These are phyloP conservation scores for Metarhizium sp. DNA, from an alignment of 2,329 filamentous ascomycete species.

Conservation along the genomic window DNA sequence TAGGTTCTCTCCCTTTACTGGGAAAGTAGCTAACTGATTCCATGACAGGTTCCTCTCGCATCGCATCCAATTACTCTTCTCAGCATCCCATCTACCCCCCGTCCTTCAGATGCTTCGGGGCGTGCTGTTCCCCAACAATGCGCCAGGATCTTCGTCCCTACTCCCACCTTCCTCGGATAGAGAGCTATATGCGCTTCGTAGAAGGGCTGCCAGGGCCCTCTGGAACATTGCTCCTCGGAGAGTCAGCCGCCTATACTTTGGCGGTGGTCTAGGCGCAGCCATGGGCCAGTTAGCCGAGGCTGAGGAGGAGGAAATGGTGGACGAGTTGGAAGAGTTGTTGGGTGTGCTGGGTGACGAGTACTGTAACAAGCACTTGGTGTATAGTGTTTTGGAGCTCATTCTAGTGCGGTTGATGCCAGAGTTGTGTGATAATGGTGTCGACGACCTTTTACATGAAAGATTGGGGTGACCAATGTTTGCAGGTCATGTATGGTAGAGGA, in stretches of 20 bases:
- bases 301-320: constrained; percentile 33
- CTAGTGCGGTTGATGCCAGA: constrained; percentile 81
- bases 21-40: constrained; percentile 13
- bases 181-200: constrained; percentile 52
- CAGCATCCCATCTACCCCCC: constrained; percentile 54
- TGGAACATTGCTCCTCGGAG: constrained; percentile 37
- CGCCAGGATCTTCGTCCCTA: constrained; percentile 54
- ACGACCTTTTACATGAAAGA: constrained; percentile 66
- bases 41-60: constrained; percentile 47
- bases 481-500: neutral
- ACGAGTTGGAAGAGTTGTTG: constrained; percentile 57
- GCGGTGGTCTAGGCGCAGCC: constrained; percentile 23
- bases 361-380: constrained; percentile 87
- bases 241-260: constrained; percentile 42
- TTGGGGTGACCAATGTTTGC: constrained; percentile 25
- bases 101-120: constrained; percentile 63
- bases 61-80: constrained; percentile 47
- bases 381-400: constrained; percentile 70
- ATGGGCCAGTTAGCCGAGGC: constrained; percentile 14
- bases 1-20: too few relatives aligned
- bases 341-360: constrained; percentile 73
- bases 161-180: constrained; percentile 50
- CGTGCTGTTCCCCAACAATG: constrained; percentile 79
- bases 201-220: constrained; percentile 55
- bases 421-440: constrained; percentile 60